These are phyloP conservation scores for Nemophila menziesii DNA, from an alignment of 257 asterid species.

Conservation along the genomic window DNA sequence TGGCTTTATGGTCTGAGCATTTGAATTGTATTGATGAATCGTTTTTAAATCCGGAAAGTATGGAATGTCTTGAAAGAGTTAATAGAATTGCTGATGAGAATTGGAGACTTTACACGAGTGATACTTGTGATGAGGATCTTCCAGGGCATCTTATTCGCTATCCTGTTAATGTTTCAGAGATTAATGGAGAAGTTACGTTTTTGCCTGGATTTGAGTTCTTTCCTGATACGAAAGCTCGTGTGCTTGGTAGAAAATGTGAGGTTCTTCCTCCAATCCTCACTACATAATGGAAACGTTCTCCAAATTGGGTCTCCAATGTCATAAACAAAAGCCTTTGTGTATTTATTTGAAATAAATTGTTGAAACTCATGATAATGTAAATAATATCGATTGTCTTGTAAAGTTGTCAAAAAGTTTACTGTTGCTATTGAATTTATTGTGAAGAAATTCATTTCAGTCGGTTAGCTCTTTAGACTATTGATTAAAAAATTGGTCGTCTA, in stretches of 20 bases:
- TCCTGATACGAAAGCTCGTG: slow-evolving; percentile 82
- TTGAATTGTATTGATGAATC: slow-evolving; percentile 19
- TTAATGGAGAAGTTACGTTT: slow-evolving; percentile 35
- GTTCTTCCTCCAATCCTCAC: slow-evolving; percentile 65
- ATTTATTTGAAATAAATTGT: too few relatives aligned
- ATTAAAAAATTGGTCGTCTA: too few relatives aligned
- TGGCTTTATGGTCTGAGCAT: slow-evolving; percentile 82
- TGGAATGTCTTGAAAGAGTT: slow-evolving; percentile 38
- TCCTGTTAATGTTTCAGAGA: slow-evolving; percentile 37
- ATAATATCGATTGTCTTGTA: too few relatives aligned
- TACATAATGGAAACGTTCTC: slow-evolving; percentile 31
- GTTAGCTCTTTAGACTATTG: too few relatives aligned
- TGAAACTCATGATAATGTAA: too few relatives aligned
- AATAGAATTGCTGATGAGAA: slow-evolving; percentile 43
- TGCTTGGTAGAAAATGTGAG: slow-evolving; percentile 50
- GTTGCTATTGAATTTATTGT: too few relatives aligned
- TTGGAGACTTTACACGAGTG: slow-evolving; percentile 46
- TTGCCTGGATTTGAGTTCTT: slow-evolving; percentile 49
- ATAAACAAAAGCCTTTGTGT: too few relatives aligned
- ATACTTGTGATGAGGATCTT: slow-evolving; percentile 28
- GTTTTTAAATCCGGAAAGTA: slow-evolving; percentile 40
- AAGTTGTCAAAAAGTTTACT: too few relatives aligned
- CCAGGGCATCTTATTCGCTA: slow-evolving; percentile 72
- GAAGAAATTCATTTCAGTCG: too few relatives aligned
- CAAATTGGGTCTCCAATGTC: too few relatives aligned